These are phyloP conservation scores for Fusarium phyllophilum DNA, from an alignment of 2,329 filamentous ascomycete species.

Conservation along the genomic window DNA sequence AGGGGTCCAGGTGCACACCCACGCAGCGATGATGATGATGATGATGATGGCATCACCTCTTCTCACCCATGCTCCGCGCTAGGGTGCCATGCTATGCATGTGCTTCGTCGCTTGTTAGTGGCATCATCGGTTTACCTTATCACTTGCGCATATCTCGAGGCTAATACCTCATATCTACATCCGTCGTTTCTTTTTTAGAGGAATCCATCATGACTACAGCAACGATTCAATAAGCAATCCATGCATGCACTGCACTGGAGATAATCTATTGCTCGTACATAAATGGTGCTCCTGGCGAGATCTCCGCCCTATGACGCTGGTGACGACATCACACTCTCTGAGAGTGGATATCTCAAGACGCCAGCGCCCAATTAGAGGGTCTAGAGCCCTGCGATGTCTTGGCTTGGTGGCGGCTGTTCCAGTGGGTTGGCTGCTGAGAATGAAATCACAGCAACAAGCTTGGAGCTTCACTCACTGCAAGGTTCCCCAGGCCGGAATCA, in stretches of 20 bases:
- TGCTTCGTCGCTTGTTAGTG: conserved; percentile 20
- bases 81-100: conserved; percentile 6
- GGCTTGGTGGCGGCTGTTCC: conserved; percentile 29
- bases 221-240: conserved; percentile 11
- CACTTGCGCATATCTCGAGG: conserved; percentile 2
- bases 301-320: conserved; percentile 44
- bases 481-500: conserved; percentile 27
- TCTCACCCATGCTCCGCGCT: conserved; percentile 17
- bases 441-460: conserved; percentile 24
- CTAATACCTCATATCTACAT: conserved; percentile 22
- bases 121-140: conserved; percentile 29
- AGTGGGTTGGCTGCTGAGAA: conserved; percentile 29
- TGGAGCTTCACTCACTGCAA: conserved; percentile 16
- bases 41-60: conserved; percentile 36
- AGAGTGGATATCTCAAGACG: conserved; percentile 9
- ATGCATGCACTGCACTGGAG: conserved; percentile 7
- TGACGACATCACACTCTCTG: conserved; percentile 41
- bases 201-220: background rate
- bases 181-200: conserved; percentile 8
- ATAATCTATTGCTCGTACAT: background rate
- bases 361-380: conserved; percentile 13
- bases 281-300: conserved; percentile 31
- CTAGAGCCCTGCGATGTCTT: conserved; percentile 9
- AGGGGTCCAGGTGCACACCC: conserved; percentile 29
- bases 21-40: conserved; percentile 7